A percentile compares a stretch with the other conserved stretches of the same genome.
Evolutionary conservation across 345 rosid genomes (phyloP).

Genomic region (Microcos paniculata): DNA sequence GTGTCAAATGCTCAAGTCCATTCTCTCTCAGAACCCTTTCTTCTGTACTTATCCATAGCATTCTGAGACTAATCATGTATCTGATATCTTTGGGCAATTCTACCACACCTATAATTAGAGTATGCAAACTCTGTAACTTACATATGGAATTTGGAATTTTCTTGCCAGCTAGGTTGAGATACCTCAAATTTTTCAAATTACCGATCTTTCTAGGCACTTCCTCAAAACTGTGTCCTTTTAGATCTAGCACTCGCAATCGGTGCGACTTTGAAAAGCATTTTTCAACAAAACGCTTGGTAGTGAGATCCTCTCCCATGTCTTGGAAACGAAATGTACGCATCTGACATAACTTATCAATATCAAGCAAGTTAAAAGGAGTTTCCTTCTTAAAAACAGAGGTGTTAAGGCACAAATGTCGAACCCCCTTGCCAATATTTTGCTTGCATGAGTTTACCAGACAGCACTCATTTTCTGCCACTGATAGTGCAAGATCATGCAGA

Average conservation of each 20-base stretch:
- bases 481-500: constrained; percentile 28
- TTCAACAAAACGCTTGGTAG: background rate
- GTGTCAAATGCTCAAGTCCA: no score
- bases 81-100: no score
- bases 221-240: constrained; percentile 15
- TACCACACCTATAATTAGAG: background rate
- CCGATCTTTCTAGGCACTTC: no score
- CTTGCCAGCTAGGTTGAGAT: constrained; percentile 13
- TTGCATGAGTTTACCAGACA: background rate
- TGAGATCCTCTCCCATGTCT: background rate
- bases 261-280: constrained; percentile 12
- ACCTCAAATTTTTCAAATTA: constrained; percentile 29
- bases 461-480: constrained; percentile 15
- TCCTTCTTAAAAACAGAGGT: background rate
- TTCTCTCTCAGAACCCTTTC: no score
- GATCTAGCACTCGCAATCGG: constrained; percentile 13
- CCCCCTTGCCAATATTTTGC: background rate
- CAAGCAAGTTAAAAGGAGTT: background rate
- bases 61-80: no score
- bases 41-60: no score
- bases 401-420: constrained; percentile 19
- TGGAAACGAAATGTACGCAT: constrained; percentile 21
- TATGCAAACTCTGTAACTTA: constrained; percentile 27
- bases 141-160: constrained; percentile 25
- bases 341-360: background rate